Evolutionary conservation across 768 basidiomycete species (phyloP).

Genomic region (Agrocybe pediades): DNA sequence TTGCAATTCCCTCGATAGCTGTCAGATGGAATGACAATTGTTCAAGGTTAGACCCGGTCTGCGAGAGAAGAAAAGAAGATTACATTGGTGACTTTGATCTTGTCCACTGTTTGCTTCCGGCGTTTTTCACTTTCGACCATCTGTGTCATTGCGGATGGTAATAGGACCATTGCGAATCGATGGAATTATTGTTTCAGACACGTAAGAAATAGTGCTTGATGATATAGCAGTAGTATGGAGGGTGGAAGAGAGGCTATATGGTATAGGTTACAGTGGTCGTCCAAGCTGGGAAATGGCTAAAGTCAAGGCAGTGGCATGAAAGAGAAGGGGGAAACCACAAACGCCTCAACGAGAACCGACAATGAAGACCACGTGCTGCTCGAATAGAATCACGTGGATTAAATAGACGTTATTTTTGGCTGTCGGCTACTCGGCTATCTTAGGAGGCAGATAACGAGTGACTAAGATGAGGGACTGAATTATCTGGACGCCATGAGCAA

Average conservation of each 20-base stretch:
- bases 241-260: neutral
- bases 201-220: no score
- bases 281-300: neutral
- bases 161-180: constrained; percentile 38
- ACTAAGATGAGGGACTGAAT: neutral
- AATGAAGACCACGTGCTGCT: neutral
- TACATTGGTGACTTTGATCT: constrained; percentile 60
- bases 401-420: no score
- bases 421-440: no score
- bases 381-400: constrained; percentile 12
- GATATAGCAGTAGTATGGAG: no score
- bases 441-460: neutral
- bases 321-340: neutral
- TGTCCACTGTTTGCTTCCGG: constrained; percentile 54
- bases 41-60: neutral
- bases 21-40: constrained; percentile 3
- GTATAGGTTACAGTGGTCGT: no score
- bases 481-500: neutral
- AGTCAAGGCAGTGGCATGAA: neutral
- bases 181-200: no score
- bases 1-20: constrained; percentile 75
- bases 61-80: neutral
- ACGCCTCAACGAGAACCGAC: constrained; percentile 10
- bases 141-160: constrained; percentile 29
- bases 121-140: constrained; percentile 42